These are phyloP conservation scores for Floccularia luteovirens DNA, from an alignment of 768 basidiomycete species.

Conservation along the genomic window DNA sequence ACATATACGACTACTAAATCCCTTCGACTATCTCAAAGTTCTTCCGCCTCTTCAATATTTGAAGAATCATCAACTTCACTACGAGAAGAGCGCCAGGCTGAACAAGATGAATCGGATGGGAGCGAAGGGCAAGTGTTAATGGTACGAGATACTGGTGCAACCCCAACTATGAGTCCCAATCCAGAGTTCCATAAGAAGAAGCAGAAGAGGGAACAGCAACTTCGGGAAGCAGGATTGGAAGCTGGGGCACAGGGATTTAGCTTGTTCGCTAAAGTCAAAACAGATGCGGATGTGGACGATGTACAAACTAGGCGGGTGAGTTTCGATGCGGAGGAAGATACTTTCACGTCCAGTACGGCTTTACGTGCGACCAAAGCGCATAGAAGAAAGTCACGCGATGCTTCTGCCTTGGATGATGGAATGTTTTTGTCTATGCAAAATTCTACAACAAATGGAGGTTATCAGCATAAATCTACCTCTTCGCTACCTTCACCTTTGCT, in stretches of 20 bases:
- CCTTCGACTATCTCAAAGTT: conserved; percentile 31
- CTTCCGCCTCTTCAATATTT: conserved; percentile 36
- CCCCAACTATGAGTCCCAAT: conserved; percentile 41
- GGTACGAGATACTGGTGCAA: conserved; percentile 41
- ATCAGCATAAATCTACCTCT: no score
- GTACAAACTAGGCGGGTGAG: conserved; percentile 2
- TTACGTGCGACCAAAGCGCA: conserved; percentile 9
- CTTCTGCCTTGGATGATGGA: conserved; percentile 8
- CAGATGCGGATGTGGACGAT: conserved; percentile 2
- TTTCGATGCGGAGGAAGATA: conserved; percentile 4
- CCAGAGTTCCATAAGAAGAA: conserved; percentile 30
- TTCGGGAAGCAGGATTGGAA: no score
- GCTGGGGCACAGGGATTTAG: no score
- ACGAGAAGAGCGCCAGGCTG: conserved; percentile 4
- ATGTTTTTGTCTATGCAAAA: not conserved
- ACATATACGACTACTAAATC: conserved; percentile 14
- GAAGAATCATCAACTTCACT: conserved; percentile 13
- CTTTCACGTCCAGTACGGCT: conserved; percentile 8
- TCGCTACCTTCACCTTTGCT: no score
- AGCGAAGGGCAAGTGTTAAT: conserved; percentile 26
- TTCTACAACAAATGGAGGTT: conserved; percentile 1
- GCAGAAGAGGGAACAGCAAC: no score
- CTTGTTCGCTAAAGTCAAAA: no score
- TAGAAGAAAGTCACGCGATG: conserved; percentile 16
- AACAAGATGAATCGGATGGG: conserved; percentile 6